Evolutionary conservation across 257 asterid species (phyloP).

Genomic region (Nicotiana attenuata): DNA sequence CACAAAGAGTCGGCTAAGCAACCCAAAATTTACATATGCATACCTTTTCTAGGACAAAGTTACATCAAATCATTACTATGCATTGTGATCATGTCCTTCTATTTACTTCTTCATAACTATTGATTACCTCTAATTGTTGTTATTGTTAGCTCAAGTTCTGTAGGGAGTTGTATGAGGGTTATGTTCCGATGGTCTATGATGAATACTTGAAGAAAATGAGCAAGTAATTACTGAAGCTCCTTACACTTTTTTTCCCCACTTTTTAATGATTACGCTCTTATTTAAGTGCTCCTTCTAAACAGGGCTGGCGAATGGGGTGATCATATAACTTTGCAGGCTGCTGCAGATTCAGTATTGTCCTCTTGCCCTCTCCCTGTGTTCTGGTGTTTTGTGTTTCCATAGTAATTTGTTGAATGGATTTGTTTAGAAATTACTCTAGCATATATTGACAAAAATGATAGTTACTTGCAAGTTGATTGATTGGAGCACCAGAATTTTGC

Average conservation of each 20-base stretch:
- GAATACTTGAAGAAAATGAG: conserved; percentile 69
- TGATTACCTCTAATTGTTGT: conserved; percentile 9
- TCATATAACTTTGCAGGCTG: conserved; percentile 91
- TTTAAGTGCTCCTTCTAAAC: conserved; percentile 8
- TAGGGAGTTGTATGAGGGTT: conserved; percentile 56
- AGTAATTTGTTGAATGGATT: not conserved
- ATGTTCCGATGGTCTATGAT: conserved; percentile 68
- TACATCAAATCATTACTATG: not conserved
- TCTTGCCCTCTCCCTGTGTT: conserved; percentile 9
- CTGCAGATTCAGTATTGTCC: conserved; percentile 69
- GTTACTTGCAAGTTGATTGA: not conserved
- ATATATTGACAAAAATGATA: not conserved
- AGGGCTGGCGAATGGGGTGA: conserved; percentile 98
- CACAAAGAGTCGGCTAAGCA: not conserved
- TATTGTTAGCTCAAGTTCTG: conserved; percentile 57
- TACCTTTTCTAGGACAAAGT: not conserved
- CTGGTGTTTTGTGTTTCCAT: not conserved
- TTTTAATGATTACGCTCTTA: not conserved
- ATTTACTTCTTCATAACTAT: conserved; percentile 2
- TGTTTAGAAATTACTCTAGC: not conserved
- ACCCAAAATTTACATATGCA: not conserved
- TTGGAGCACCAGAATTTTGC: not conserved
- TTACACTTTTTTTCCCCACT: not conserved
- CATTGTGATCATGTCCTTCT: not conserved
- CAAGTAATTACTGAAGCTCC: conserved; percentile 41